phyloP scores from a whole-genome alignment of 805 yeast species.

The Starmerella davenportii region DNA sequence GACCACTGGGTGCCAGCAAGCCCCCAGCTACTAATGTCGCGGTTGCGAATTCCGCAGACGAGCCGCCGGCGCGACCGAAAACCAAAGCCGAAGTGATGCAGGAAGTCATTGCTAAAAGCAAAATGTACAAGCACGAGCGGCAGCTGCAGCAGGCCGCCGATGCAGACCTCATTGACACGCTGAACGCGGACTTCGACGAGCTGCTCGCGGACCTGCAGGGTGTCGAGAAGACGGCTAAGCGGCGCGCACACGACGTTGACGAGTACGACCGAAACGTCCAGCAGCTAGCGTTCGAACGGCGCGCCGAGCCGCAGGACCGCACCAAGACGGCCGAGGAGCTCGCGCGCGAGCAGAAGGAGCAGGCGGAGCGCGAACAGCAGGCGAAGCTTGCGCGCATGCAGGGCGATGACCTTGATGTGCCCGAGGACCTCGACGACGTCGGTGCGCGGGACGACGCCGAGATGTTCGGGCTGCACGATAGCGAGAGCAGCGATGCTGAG shows the following conservation, averaged over 20 bases:
- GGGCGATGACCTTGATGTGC: constrained; percentile 24
- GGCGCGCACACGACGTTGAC: constrained; percentile 3
- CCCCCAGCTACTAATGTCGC: not conserved
- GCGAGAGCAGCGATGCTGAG: constrained; percentile 25
- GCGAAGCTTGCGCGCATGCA: constrained; percentile 26
- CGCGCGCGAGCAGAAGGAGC: constrained; percentile 22
- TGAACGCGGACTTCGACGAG: constrained; percentile 23
- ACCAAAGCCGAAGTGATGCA: constrained; percentile 28
- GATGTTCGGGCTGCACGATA: constrained; percentile 21
- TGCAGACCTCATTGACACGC: constrained; percentile 21
- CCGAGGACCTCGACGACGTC: constrained; percentile 12
- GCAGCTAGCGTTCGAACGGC: constrained; percentile 26
- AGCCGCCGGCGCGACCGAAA: constrained; percentile 19
- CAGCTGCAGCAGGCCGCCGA: constrained; percentile 26
- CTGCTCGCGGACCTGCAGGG: constrained; percentile 19
- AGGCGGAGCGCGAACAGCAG: constrained; percentile 21
- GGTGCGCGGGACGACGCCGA: constrained; percentile 29
- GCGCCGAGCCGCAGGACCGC: constrained; percentile 28
- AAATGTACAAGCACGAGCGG: constrained; percentile 26
- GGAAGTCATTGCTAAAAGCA: constrained; percentile 29
- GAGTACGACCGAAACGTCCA: constrained; percentile 21
- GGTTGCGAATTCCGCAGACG: not conserved
- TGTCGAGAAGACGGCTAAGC: constrained; percentile 3
- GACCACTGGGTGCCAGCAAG: not conserved
- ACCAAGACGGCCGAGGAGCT: constrained; percentile 29